phyloP scores from a whole-genome alignment of 164 flowering plant genomes.

The Pachysandra terminalis region DNA sequence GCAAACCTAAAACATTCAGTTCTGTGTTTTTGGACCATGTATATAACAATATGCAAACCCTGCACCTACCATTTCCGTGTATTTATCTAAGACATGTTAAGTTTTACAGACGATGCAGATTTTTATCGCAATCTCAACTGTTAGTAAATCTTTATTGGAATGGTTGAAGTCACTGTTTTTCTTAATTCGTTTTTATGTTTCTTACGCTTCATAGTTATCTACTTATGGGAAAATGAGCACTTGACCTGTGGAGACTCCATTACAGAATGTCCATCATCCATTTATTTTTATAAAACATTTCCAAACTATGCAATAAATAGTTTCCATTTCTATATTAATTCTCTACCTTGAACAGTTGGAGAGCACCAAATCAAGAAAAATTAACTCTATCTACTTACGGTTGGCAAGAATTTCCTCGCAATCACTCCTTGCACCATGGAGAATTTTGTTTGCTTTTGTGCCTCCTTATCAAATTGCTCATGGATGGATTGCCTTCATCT shows the following conservation, averaged over 20 bases:
- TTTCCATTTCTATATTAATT: background rate
- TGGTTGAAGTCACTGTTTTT: too few species aligned
- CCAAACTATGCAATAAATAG: background rate
- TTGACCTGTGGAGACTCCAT: background rate
- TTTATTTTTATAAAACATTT: background rate
- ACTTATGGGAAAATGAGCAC: too few species aligned
- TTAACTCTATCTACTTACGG: conserved; percentile 31
- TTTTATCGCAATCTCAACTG: background rate
- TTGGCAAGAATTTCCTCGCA: conserved; percentile 54
- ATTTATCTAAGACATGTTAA: background rate
- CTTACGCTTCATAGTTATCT: too few species aligned
- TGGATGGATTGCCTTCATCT: conserved; percentile 90
- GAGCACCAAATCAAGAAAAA: conserved; percentile 44
- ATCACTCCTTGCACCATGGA: conserved; percentile 72
- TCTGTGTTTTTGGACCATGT: background rate
- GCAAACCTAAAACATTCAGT: background rate
- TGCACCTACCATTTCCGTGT: background rate
- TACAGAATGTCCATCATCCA: background rate
- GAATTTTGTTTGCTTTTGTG: conserved; percentile 72
- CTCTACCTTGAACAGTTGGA: conserved; percentile 66
- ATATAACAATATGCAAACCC: background rate
- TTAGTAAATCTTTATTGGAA: too few species aligned
- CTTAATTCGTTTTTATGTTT: too few species aligned
- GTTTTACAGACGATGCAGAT: too few species aligned
- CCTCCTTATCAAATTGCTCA: conserved; percentile 83